Evolutionary conservation across 2,329 filamentous ascomycete species (phyloP).

Genomic region (Penicillium sp.): DNA sequence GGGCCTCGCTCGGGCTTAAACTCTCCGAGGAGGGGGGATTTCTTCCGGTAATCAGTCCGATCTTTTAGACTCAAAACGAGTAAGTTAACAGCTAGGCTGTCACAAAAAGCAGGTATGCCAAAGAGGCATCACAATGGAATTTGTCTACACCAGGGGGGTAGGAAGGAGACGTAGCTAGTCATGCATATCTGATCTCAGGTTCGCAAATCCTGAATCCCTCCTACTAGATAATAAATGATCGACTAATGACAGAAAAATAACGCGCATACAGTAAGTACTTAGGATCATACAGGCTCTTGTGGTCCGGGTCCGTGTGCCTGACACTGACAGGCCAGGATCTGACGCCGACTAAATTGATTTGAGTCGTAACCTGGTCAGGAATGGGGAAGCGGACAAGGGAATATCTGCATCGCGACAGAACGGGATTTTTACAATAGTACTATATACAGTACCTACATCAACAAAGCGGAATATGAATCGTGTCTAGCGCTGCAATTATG

Average conservation of each 20-base stretch:
- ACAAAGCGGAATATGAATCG: constrained; percentile 10
- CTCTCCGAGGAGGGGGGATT: constrained; percentile 30
- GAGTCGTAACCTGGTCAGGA: background rate
- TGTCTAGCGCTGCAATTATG: constrained; percentile 2
- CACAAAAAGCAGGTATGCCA: background rate
- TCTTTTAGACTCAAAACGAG: constrained; percentile 37
- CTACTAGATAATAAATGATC: background rate
- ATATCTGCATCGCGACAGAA: constrained; percentile 21
- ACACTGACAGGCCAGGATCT: constrained; percentile 23
- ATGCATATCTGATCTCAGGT: background rate
- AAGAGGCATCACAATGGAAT: background rate
- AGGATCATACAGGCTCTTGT: background rate
- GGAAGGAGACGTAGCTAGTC: background rate
- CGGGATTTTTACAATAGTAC: background rate
- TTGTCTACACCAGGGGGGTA: background rate
- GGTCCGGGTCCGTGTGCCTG: constrained; percentile 8
- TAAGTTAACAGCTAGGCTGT: constrained; percentile 39
- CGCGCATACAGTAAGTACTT: background rate
- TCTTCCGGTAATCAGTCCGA: constrained; percentile 39
- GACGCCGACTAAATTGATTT: constrained; percentile 5
- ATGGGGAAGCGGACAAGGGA: background rate
- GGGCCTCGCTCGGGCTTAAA: constrained; percentile 16
- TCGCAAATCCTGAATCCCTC: background rate
- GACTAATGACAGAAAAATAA: background rate
- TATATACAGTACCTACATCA: background rate